Base-by-base conservation (phyloP, 2,329 filamentous ascomycete species). In the Neoarthrinium moseri region DNA sequence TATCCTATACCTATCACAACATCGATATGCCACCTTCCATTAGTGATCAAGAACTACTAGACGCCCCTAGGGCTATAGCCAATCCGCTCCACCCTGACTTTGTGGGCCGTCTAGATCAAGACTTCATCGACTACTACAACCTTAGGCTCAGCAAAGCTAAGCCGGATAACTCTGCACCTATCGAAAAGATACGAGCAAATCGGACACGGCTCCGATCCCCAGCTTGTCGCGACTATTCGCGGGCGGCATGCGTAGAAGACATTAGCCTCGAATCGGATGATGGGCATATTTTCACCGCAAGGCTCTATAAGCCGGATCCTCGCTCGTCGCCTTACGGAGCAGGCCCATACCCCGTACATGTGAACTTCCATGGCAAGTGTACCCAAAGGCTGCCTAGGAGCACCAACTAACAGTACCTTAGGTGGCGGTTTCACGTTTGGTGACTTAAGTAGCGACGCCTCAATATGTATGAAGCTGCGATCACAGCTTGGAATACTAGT, bases 31-130 rank as follows among this genome's bases (percentile, higher is more conserved):
- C 37, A 40, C 37, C 37, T 40, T 40, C 37, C 24, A n/a, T 17
- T 17, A 40, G 18, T 26, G 37, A 23, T 11, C 37, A 29, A 24
- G 37, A 13, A 23, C 17, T 26, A 15, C n/a, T 10, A 26, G 18
- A n/a, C 37, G 10, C 37, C 10, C 30, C 37, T 24, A 12, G 22
- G 23, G 22, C 22, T 20, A 6, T 27, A 24, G 30, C 32, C 41
- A 44, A 44, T 27, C 41, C 41, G n/a, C 35, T 44, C 13, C 41
- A 44, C 15, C 41, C 41, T 18, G 41, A 44, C 22, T 44, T 44
- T 17, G 3, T 44, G 17, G 30, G 22, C 15, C 30, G 41, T 17
- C 32, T 44, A 6, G 41, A 44, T 32, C 13, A 26, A 15, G 41
- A 44, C n/a, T 44, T 44, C 21, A 26, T 44, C 17, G 22, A 44